These are phyloP conservation scores for Pythium utonaiense DNA, from an alignment of 352 stramenopile genomes.

Conservation along the genomic window DNA sequence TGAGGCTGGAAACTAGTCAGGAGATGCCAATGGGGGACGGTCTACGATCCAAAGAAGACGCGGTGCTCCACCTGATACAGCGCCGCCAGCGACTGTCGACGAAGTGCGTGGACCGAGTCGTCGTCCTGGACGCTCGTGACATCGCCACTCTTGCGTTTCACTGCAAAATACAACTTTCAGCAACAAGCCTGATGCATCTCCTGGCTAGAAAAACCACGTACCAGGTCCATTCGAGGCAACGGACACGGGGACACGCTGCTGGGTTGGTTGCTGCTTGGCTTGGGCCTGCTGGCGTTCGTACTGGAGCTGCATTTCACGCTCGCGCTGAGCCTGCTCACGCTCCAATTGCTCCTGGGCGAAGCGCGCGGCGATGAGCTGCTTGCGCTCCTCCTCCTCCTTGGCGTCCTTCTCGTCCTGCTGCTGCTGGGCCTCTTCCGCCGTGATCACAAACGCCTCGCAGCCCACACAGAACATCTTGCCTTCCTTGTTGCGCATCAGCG, in stretches of 20 bases:
- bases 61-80: slow-evolving; percentile 75
- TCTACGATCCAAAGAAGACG: slow-evolving; percentile 15
- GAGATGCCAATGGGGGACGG: background rate
- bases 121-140: slow-evolving; percentile 27
- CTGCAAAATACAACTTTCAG: background rate
- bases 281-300: slow-evolving; percentile 32
- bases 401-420: slow-evolving; percentile 43
- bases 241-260: slow-evolving; percentile 10
- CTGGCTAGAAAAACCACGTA: slow-evolving; percentile 8
- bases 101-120: slow-evolving; percentile 39
- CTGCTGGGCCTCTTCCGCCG: slow-evolving; percentile 63
- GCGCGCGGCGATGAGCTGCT: slow-evolving; percentile 24
- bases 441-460: slow-evolving; percentile 72
- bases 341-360: slow-evolving; percentile 30
- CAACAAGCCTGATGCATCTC: background rate
- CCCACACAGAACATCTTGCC: slow-evolving; percentile 78
- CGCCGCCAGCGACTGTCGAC: slow-evolving; percentile 51
- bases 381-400: slow-evolving; percentile 18
- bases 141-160: slow-evolving; percentile 54
- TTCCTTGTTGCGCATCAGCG: slow-evolving; percentile 75
- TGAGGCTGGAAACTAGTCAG: slow-evolving; percentile 7
- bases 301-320: slow-evolving; percentile 20
- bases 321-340: slow-evolving; percentile 21
- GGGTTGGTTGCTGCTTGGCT: slow-evolving; percentile 22
- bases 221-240: slow-evolving; percentile 20